Percentiles rank a stretch among this genome's conserved stretches.
Conservation (phyloP, 2,329 filamentous ascomycete genomes). For the Lachnellula arida region DNA sequence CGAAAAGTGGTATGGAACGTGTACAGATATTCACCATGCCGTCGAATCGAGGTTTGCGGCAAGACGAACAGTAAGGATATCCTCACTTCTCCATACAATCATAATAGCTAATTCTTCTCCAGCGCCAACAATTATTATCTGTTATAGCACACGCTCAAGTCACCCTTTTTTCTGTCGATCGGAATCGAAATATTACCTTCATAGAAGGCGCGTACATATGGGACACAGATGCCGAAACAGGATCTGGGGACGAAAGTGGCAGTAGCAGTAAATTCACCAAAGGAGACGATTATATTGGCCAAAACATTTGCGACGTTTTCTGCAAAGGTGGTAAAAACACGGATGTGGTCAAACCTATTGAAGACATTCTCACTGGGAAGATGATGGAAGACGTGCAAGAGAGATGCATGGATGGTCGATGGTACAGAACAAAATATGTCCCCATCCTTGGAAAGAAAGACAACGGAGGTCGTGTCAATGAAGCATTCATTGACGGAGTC, state of each 20-base stretch:
- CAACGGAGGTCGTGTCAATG: constrained; percentile 44
- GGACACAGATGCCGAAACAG: constrained; percentile 33
- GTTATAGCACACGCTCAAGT: constrained; percentile 73
- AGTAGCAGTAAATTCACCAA: constrained; percentile 11
- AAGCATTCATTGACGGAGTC: constrained; percentile 60
- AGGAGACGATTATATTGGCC: constrained; percentile 44
- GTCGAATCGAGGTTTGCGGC: constrained; percentile 64
- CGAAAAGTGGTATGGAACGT: constrained; percentile 77
- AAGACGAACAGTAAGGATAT: constrained; percentile 46
- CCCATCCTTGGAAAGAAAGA: constrained; percentile 57
- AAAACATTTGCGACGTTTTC: constrained; percentile 62
- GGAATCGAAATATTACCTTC: constrained; percentile 56
- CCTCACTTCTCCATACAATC: background rate
- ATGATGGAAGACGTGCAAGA: constrained; percentile 59
- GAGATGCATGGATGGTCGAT: constrained; percentile 47
- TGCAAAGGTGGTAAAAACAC: constrained; percentile 26
- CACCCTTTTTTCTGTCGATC: constrained; percentile 69
- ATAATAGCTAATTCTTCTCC: background rate
- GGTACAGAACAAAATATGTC: constrained; percentile 67
- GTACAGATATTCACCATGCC: constrained; percentile 73
- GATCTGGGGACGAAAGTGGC: constrained; percentile 34
- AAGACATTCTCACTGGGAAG: constrained; percentile 59
- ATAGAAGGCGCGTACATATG: constrained; percentile 64
- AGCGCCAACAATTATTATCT: constrained; percentile 62
- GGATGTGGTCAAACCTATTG: constrained; percentile 51